phyloP scores from a whole-genome alignment of 768 basidiomycete species.

The Clitopilus hobsonii region DNA sequence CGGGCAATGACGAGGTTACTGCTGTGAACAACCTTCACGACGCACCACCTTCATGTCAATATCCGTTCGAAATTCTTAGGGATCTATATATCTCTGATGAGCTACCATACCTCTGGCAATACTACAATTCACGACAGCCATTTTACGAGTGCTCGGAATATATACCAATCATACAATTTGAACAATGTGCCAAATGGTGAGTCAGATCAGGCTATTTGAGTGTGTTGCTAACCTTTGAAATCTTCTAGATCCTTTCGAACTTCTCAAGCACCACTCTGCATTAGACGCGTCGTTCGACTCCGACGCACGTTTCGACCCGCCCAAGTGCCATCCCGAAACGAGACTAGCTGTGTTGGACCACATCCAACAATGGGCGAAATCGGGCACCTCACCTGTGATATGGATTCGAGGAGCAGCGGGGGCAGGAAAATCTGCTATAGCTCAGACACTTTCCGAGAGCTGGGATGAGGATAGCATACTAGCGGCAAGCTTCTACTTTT shows the following conservation, averaged over 20 bases:
- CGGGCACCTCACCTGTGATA: neutral
- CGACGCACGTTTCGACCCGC: neutral
- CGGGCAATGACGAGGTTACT: too few relatives aligned
- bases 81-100: too few relatives aligned
- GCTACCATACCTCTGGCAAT: too few relatives aligned
- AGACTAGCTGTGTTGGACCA: neutral
- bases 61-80: too few relatives aligned
- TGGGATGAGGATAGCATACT: neutral
- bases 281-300: neutral
- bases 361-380: neutral
- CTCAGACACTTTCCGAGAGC: neutral
- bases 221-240: too few relatives aligned
- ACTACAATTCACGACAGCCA: too few relatives aligned
- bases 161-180: too few relatives aligned
- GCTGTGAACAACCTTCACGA: too few relatives aligned
- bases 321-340: neutral
- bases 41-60: too few relatives aligned
- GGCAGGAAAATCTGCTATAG: neutral
- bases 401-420: neutral
- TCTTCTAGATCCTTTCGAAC: neutral
- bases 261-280: neutral
- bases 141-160: too few relatives aligned
- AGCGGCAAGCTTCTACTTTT: neutral
- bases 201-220: too few relatives aligned
- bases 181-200: too few relatives aligned